These are phyloP conservation scores for Moesziomyces sp. DNA, from an alignment of 1,284 basidiomycete species.

Conservation along the genomic window DNA sequence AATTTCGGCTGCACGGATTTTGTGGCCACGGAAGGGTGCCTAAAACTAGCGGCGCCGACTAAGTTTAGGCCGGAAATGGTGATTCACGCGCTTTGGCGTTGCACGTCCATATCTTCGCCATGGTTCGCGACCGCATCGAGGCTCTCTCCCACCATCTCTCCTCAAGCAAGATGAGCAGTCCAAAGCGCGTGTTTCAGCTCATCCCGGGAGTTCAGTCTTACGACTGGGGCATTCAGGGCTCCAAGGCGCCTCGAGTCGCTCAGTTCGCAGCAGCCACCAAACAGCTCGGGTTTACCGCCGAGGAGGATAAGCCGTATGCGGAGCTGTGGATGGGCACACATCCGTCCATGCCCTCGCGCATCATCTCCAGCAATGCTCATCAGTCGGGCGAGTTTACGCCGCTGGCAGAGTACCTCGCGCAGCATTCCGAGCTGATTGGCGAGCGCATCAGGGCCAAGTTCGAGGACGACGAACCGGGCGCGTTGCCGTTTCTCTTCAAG, in stretches of 20 bases:
- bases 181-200: constrained; percentile 45
- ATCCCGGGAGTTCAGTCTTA: constrained; percentile 65
- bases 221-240: constrained; percentile 63
- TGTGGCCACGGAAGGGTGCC: not conserved
- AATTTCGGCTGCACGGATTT: not conserved
- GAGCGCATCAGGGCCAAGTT: constrained; percentile 32
- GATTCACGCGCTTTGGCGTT: not conserved
- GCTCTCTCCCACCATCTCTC: constrained; percentile 11
- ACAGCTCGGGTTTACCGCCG: constrained; percentile 34
- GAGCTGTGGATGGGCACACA: constrained; percentile 96
- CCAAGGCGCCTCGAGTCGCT: constrained; percentile 48
- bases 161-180: not conserved
- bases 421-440: constrained; percentile 54
- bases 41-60: not conserved
- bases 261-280: constrained; percentile 51
- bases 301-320: constrained; percentile 57
- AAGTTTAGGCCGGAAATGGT: not conserved
- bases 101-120: not conserved
- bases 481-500: constrained; percentile 66
- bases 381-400: constrained; percentile 3
- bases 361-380: constrained; percentile 58
- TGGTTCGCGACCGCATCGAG: constrained; percentile 5
- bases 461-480: constrained; percentile 29
- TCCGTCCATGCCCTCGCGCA: constrained; percentile 82
- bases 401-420: constrained; percentile 43